phyloP scores from a whole-genome alignment of 805 yeast genomes.

The Saturnispora saitoi region DNA sequence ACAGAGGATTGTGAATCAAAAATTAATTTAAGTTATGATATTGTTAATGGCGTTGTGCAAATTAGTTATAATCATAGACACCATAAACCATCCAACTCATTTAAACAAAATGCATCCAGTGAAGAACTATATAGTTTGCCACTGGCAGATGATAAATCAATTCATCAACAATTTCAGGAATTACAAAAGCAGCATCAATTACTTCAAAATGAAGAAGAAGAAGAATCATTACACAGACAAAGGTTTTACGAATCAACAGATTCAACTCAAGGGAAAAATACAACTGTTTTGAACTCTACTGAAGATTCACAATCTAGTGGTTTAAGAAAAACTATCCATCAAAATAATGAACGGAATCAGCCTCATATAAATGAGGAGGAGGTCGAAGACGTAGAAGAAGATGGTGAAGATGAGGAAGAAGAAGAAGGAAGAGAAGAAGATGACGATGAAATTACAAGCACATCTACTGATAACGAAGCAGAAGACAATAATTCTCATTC shows the following conservation, averaged over 20 bases:
- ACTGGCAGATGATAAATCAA: constrained; percentile 6
- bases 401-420: too few relatives aligned
- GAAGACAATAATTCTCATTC: neutral
- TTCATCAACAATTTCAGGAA: constrained; percentile 9
- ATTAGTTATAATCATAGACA: constrained; percentile 33
- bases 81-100: constrained; percentile 26
- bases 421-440: neutral
- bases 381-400: too few relatives aligned
- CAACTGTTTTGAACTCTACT: constrained; percentile 10
- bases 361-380: neutral
- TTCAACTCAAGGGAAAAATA: constrained; percentile 7
- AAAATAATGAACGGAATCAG: neutral
- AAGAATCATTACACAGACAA: constrained; percentile 1
- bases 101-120: neutral
- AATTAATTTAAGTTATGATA: constrained; percentile 31
- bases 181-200: constrained; percentile 8
- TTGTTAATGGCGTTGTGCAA: constrained; percentile 30
- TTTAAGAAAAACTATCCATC: neutral
- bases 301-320: constrained; percentile 6
- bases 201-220: constrained; percentile 8
- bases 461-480: neutral
- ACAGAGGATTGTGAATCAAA: constrained; percentile 35
- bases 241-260: neutral
- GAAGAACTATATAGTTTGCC: constrained; percentile 2
- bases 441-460: neutral